Percentiles rank a stretch among this genome's conserved stretches.
These are phyloP conservation scores for Backusella circina DNA, from an alignment of 192 early-diverging fungal species.

Conservation along the genomic window DNA sequence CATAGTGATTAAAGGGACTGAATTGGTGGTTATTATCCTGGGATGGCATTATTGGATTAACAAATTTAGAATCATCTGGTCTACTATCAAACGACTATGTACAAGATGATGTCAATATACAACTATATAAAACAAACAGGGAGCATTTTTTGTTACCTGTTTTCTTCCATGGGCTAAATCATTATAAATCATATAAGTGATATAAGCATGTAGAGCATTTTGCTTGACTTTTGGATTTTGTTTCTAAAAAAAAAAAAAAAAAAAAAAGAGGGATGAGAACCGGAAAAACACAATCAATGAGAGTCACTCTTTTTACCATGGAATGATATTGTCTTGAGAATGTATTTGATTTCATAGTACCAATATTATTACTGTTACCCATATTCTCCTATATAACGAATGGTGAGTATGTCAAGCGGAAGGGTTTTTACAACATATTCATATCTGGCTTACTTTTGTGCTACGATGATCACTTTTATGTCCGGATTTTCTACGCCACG, in stretches of 20 bases:
- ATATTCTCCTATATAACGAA: neutral
- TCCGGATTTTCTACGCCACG: neutral
- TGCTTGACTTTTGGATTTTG: slow-evolving; percentile 45
- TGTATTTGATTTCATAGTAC: neutral
- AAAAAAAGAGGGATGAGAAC: neutral
- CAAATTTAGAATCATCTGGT: neutral
- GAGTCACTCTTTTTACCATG: slow-evolving; percentile 1
- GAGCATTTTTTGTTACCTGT: neutral
- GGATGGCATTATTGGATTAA: neutral
- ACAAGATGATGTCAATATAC: neutral
- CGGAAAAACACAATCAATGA: too few species aligned
- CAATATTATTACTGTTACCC: neutral
- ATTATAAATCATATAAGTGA: slow-evolving; percentile 49
- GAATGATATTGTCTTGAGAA: slow-evolving; percentile 19
- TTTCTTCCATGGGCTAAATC: slow-evolving; percentile 26
- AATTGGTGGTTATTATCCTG: neutral
- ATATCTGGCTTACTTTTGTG: neutral
- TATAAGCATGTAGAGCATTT: slow-evolving; percentile 48
- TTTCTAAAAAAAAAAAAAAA: slow-evolving; percentile 23
- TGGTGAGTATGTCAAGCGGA: neutral
- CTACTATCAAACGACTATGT: neutral
- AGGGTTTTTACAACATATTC: neutral
- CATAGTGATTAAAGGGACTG: neutral
- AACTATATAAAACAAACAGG: neutral
- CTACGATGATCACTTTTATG: slow-evolving; percentile 9